These are phyloP conservation scores for Trichoderma afroharzianum DNA, from an alignment of 2,329 filamentous ascomycete genomes.

Conservation along the genomic window DNA sequence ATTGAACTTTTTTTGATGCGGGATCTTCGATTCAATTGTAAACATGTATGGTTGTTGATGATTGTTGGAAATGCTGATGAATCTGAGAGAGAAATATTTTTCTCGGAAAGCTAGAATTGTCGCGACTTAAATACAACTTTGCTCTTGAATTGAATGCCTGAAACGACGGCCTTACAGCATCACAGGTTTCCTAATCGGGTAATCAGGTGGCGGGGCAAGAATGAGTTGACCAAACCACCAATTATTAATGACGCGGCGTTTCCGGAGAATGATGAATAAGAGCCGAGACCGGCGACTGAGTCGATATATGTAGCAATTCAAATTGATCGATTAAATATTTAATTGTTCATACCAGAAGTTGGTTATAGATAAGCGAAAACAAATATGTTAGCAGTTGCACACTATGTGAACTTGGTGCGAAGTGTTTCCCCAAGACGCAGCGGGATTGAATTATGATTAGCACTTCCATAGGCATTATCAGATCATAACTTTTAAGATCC, in stretches of 20 bases:
- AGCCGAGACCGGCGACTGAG: not conserved
- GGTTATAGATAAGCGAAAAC: not conserved
- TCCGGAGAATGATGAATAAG: not conserved
- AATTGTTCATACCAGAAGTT: not conserved
- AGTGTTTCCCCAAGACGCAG: not conserved
- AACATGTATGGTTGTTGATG: not conserved
- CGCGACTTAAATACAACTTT: conserved; percentile 18
- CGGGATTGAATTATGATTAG: not conserved
- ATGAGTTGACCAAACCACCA: not conserved
- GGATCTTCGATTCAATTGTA: not conserved
- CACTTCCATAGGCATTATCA: not conserved
- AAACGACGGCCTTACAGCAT: conserved; percentile 20
- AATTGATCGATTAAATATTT: not conserved
- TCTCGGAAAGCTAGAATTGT: not conserved
- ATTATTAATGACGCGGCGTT: not conserved
- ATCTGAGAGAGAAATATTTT: not conserved
- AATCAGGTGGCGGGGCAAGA: conserved; percentile 2
- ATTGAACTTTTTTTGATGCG: not conserved
- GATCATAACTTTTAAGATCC: not conserved
- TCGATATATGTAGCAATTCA: not conserved
- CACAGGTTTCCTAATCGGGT: conserved; percentile 17
- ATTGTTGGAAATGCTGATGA: not conserved
- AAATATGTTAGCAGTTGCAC: not conserved
- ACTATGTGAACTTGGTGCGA: not conserved
- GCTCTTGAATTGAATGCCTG: conserved; percentile 16